Evolutionary conservation across 768 basidiomycete genomes (phyloP).

Genomic region (Clavulina sp.): DNA sequence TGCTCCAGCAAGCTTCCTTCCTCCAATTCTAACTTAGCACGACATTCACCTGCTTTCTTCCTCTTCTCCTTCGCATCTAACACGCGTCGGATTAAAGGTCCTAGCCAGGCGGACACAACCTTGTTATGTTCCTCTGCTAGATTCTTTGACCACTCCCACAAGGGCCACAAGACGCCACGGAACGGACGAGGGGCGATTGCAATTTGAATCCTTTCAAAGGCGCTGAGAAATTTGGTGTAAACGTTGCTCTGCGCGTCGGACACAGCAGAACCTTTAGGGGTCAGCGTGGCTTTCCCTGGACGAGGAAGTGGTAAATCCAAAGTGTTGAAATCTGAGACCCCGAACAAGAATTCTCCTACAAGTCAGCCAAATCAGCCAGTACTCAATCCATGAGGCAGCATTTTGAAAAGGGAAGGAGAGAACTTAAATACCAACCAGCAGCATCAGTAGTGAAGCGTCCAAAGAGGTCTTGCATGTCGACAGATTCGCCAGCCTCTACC

Average conservation of each 20-base stretch:
- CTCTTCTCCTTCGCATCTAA: slow-evolving; percentile 2
- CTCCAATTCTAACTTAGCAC: slow-evolving; percentile 1
- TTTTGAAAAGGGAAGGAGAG: too few relatives aligned
- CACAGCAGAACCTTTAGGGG: background rate
- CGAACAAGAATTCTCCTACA: slow-evolving; percentile 5
- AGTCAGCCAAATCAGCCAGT: too few relatives aligned
- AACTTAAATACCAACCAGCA: too few relatives aligned
- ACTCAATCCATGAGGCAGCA: too few relatives aligned
- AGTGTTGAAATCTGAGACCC: slow-evolving; percentile 1
- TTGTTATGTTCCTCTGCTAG: background rate
- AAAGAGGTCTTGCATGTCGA: slow-evolving; percentile 11
- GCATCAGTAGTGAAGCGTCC: slow-evolving; percentile 10
- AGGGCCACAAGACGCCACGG: background rate
- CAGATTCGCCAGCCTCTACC: slow-evolving; percentile 12
- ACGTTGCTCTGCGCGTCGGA: background rate
- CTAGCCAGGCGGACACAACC: slow-evolving; percentile 3
- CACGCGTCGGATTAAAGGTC: slow-evolving; percentile 4
- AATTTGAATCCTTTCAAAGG: slow-evolving; percentile 7
- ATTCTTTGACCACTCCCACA: slow-evolving; percentile 5
- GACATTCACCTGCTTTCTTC: background rate
- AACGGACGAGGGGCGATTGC: background rate
- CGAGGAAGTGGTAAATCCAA: slow-evolving; percentile 8
- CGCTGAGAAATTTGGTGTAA: slow-evolving; percentile 5
- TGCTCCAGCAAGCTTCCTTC: slow-evolving; percentile 8
- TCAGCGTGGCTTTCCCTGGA: background rate